phyloP scores from a whole-genome alignment of 768 basidiomycete species.

The Boletus reticuloceps region DNA sequence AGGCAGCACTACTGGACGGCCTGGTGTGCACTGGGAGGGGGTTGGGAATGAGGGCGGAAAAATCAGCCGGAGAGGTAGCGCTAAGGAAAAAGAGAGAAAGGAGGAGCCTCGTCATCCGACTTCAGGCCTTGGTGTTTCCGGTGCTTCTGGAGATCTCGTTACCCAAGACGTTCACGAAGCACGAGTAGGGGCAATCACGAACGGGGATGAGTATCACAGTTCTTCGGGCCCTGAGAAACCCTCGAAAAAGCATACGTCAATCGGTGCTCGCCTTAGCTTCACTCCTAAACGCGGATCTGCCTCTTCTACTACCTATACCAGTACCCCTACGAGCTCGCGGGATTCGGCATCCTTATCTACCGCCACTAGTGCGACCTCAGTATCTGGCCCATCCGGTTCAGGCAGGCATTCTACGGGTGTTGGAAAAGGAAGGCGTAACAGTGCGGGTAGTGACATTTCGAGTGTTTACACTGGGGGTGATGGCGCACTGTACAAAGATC shows the following conservation, averaged over 20 bases:
- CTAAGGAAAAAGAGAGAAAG: slow-evolving; percentile 47
- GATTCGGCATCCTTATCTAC: slow-evolving; percentile 84
- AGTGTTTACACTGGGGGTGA: slow-evolving; percentile 67
- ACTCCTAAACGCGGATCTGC: slow-evolving; percentile 87
- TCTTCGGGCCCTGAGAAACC: slow-evolving; percentile 57
- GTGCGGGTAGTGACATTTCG: slow-evolving; percentile 83
- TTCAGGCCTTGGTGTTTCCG: slow-evolving; percentile 35
- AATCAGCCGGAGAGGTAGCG: slow-evolving; percentile 36
- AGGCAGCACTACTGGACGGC: slow-evolving; percentile 48
- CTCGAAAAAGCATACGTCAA: slow-evolving; percentile 58
- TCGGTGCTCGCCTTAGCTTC: slow-evolving; percentile 66
- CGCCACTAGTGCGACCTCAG: slow-evolving; percentile 74
- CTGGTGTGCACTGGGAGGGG: slow-evolving; percentile 73
- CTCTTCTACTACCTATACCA: slow-evolving; percentile 83
- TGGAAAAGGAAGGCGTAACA: slow-evolving; percentile 70
- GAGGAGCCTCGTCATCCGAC: slow-evolving; percentile 27
- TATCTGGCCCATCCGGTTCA: slow-evolving; percentile 57
- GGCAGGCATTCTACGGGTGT: slow-evolving; percentile 64
- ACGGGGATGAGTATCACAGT: slow-evolving; percentile 56
- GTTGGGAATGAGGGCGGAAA: slow-evolving; percentile 40
- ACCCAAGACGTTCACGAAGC: slow-evolving; percentile 41
- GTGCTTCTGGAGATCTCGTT: slow-evolving; percentile 32
- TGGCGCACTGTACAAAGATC: slow-evolving; percentile 60
- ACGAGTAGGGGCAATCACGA: slow-evolving; percentile 41
- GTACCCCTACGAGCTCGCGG: slow-evolving; percentile 78